Percentiles rank a stretch among this genome's conserved stretches.
Evolutionary conservation across 208 protist genomes (phyloP).

Genomic region (Tritrichomonas musculus): DNA sequence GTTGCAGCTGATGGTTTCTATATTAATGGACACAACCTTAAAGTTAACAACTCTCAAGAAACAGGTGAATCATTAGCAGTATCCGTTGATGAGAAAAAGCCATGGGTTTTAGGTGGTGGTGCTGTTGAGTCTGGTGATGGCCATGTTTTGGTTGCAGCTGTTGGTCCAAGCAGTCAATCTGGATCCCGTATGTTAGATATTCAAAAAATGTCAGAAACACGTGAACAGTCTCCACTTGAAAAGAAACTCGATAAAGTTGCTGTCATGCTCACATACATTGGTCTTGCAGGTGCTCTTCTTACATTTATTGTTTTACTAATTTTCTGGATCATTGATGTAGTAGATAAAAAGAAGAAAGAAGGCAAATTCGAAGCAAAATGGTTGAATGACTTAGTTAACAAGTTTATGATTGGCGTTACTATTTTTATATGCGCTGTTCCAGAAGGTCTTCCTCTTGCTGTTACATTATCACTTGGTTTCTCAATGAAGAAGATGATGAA

Average conservation of each 20-base stretch:
- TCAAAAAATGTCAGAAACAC: not conserved
- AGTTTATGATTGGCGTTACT: constrained; percentile 58
- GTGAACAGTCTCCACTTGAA: constrained; percentile 4
- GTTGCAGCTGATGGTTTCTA: constrained; percentile 34
- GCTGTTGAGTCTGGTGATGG: not conserved
- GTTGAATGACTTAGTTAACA: constrained; percentile 36
- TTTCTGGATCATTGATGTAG: not conserved
- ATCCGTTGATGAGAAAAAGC: not conserved
- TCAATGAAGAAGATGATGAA: constrained; percentile 40
- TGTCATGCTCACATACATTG: not conserved
- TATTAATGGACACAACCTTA: not conserved
- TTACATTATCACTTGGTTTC: constrained; percentile 82
- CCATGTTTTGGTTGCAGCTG: not conserved
- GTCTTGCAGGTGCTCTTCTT: not conserved
- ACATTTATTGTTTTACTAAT: constrained; percentile 34
- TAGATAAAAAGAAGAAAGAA: not conserved
- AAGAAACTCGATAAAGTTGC: no score
- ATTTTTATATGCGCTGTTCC: no score
- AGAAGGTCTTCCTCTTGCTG: constrained; percentile 87
- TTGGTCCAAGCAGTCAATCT: not conserved
- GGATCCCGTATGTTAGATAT: not conserved
- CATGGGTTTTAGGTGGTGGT: not conserved
- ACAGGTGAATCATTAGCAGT: not conserved
- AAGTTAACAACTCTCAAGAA: not conserved
- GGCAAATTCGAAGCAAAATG: no score